Evolutionary conservation across 768 basidiomycete genomes (phyloP), one percentile per base, ranked within the genome.

Genomic region (Termitomyces sp.): DNA sequence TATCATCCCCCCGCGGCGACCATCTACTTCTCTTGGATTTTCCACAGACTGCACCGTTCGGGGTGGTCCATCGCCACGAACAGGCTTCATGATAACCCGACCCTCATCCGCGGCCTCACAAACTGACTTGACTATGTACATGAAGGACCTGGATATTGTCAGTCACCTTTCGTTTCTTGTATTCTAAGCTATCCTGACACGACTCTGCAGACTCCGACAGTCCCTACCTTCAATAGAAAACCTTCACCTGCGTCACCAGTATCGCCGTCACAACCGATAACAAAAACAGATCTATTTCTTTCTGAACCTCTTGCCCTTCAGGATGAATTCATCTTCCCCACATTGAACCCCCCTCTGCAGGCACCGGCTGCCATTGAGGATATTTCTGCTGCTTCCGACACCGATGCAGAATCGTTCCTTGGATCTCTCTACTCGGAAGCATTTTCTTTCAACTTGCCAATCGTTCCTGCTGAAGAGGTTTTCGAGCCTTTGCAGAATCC

Each of bases 11-110:
- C 70, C 70, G 18, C 68, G 69, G 42, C 69, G 69, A 1, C 73
- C 73, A 37, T 73, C 72, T 44, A 73, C 72, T 7, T 70, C 73
- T 39, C 66, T 73, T 34, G 64, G 68, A 29, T 68, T 70, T 56
- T 54, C 58, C 47, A 61, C 59, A 31, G 44, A 26, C 13, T 52
- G 56, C 15, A 26, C 46, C 33, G 12, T 42, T 50, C 51, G 48
- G 54, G 36, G 47, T 58, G 51, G 59, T 3, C 10, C 55, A 34
- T 44, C 51, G 39, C 15, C 55, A 50, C 51, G 57, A 61, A 28
- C 61, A 44, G 58, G 63, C 37, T 54, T 56, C 22, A 51, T 44
- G 39, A 50, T 60, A 12, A 55, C 65, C 39, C 65, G 68, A 36
- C 66, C 65, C 45, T 64, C 66, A 13, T 68, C 64, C 44, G 54